Percentiles rank a stretch among this genome's conserved stretches.
Evolutionary conservation across 1,139 yeast genomes (phyloP).

Genomic region (Suhomyces chickasaworum): DNA sequence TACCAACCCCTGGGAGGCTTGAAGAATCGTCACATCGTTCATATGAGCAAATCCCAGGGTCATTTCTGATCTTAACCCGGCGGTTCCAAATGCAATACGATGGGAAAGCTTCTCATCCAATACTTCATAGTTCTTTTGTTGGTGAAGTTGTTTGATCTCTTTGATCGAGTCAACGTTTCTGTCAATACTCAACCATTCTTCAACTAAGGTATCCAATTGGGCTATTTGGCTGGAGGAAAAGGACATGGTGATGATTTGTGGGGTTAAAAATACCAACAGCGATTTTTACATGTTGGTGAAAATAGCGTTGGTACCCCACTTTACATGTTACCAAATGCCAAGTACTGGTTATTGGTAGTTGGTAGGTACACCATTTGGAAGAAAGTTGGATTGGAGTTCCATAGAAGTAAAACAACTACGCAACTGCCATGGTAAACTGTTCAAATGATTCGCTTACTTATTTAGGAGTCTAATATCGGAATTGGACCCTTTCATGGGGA

Average conservation of each 20-base stretch:
- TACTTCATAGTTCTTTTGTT: conserved; percentile 39
- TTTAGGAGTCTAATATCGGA: too few relatives aligned
- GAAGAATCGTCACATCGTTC: conserved; percentile 88
- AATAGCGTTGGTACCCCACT: background rate
- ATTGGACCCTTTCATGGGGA: too few relatives aligned
- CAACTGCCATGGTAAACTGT: too few relatives aligned
- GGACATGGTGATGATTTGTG: conserved; percentile 5
- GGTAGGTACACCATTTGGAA: too few relatives aligned
- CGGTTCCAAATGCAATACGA: conserved; percentile 87
- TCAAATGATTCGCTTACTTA: too few relatives aligned
- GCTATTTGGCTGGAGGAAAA: conserved; percentile 12
- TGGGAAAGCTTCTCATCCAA: conserved; percentile 53
- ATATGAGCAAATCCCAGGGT: conserved; percentile 87
- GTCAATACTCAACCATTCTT: conserved; percentile 45
- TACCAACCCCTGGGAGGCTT: conserved; percentile 91
- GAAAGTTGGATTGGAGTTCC: too few relatives aligned
- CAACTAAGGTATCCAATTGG: conserved; percentile 38
- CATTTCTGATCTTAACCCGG: conserved; percentile 86
- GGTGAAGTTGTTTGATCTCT: conserved; percentile 56
- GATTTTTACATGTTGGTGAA: background rate
- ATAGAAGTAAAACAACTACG: too few relatives aligned
- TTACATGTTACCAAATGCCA: background rate
- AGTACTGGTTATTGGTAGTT: background rate
- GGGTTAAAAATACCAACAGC: background rate
- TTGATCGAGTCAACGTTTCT: conserved; percentile 53